Base-by-base conservation (phyloP, 768 basidiomycete species). In the Xanthoconium stramineum region DNA sequence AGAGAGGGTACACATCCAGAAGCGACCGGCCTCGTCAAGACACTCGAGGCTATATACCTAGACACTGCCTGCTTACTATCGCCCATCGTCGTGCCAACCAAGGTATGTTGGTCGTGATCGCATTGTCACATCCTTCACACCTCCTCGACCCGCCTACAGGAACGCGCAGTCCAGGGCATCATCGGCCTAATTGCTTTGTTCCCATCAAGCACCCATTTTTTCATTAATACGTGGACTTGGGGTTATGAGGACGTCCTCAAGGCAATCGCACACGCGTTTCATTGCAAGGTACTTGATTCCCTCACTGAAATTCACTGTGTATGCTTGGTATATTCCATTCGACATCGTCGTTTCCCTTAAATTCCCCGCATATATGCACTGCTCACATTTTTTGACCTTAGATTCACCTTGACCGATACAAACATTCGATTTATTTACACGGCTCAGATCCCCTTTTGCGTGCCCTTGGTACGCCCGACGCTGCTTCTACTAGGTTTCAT, bases 401-500 rank as follows among this genome's bases (percentile, higher is more conserved):
- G 89, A 87, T 98, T 56, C 95, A 98, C 64, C 78, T 95, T 36
- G 95, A 98, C 69, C 80, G 89, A 36, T 97, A 98, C 76, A 97
- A 98, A 67, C 66, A 84, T 62, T 68, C 72, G 4, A 80, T 96
- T 17, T 94, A 86, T 63, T 73, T 78, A 1, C 75, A 75, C 56
- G 53, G 74, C 3, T 77, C 78, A 0, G 87, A 91, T 61, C 84
- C 85, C 0, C 83, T 84, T 63, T 74, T 93, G 42, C 75, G 76
- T 15, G 63, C 73, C 0, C 79, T 91, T 49, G 74, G 85, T 40
- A 88, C 89, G 1, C 74, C 74, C 13, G 86, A 94, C 43, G 70
- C 80, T 5, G 68, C 73, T 5, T 72, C 75, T 1, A 89, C 92
- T 3, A 83, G 94, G 1, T 97, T 98, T 65, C 96, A 99, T 65